Conservation (phyloP, 495 filamentous ascomycete genomes). For the Viridothelium virens region DNA sequence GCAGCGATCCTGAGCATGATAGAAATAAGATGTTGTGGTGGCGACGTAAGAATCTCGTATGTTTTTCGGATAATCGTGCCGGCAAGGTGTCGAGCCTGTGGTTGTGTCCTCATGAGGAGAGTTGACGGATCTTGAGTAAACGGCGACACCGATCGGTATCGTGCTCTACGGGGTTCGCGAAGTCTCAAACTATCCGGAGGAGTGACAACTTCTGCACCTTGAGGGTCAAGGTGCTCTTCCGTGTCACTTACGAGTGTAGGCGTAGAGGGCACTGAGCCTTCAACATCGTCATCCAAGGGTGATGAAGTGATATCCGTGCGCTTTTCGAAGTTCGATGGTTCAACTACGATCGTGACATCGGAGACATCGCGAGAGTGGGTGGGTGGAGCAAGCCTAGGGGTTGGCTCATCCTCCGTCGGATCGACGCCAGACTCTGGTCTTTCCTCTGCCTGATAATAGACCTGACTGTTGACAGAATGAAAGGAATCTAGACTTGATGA, state of each 20-base stretch:
- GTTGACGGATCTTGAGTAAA: background rate
- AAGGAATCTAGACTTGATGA: slow-evolving; percentile 5
- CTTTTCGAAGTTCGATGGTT: background rate
- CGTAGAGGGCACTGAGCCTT: background rate
- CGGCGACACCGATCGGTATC: slow-evolving; percentile 7
- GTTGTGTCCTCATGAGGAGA: background rate
- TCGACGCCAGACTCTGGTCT: background rate
- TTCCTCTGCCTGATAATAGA: background rate
- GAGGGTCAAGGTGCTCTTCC: background rate
- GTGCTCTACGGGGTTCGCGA: background rate
- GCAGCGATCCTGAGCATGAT: slow-evolving; percentile 2
- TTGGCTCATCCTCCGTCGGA: background rate
- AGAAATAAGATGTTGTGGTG: background rate
- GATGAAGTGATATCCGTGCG: background rate
- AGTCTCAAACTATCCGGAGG: background rate
- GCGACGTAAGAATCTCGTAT: slow-evolving; percentile 1
- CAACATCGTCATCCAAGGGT: slow-evolving; percentile 1
- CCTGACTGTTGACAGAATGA: background rate
- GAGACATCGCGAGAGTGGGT: background rate
- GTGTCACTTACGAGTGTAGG: background rate
- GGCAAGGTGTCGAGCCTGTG: background rate
- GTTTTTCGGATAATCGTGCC: background rate
- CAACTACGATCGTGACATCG: background rate
- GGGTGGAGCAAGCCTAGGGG: background rate
- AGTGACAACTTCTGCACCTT: background rate